These are phyloP conservation scores for Sporothrix variecibatus DNA, from an alignment of 2,329 filamentous ascomycete species.

Conservation along the genomic window DNA sequence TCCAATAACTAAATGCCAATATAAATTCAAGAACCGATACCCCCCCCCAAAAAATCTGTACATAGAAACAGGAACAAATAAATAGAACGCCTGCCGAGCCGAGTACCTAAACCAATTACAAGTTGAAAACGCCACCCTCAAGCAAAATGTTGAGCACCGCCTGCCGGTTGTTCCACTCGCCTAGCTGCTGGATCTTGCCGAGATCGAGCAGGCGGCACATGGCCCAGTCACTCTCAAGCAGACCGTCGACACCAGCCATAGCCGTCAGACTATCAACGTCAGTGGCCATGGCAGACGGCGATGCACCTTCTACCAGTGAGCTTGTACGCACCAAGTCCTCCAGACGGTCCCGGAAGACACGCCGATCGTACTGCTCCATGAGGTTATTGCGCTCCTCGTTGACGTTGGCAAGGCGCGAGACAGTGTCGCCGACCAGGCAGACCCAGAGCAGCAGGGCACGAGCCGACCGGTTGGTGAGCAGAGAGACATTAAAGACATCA, in stretches of 20 bases:
- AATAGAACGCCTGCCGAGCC: not conserved
- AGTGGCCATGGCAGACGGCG: not conserved
- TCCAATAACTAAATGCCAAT: not conserved
- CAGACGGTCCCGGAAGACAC: slow-evolving; percentile 35
- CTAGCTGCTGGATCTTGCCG: slow-evolving; percentile 27
- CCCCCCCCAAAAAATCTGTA: not conserved
- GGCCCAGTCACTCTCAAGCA: slow-evolving; percentile 33
- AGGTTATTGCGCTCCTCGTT: slow-evolving; percentile 32
- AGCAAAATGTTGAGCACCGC: slow-evolving; percentile 26
- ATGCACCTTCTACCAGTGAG: not conserved
- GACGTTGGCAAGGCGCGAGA: slow-evolving; percentile 34
- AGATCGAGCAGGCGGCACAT: slow-evolving; percentile 33
- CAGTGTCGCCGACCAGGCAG: slow-evolving; percentile 36
- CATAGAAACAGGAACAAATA: not conserved
- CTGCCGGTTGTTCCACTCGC: slow-evolving; percentile 25
- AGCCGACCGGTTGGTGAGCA: slow-evolving; percentile 14
- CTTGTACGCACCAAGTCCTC: slow-evolving; percentile 28
- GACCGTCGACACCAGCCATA: not conserved
- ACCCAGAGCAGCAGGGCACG: slow-evolving; percentile 36
- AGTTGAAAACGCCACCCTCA: slow-evolving; percentile 1
- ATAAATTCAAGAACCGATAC: not conserved
- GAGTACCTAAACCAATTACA: not conserved
- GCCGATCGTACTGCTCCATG: slow-evolving; percentile 34
- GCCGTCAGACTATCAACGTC: not conserved
- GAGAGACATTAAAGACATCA: slow-evolving; percentile 17